phyloP scores from a whole-genome alignment of 495 filamentous ascomycete species.

The Penicillium crystallinum region DNA sequence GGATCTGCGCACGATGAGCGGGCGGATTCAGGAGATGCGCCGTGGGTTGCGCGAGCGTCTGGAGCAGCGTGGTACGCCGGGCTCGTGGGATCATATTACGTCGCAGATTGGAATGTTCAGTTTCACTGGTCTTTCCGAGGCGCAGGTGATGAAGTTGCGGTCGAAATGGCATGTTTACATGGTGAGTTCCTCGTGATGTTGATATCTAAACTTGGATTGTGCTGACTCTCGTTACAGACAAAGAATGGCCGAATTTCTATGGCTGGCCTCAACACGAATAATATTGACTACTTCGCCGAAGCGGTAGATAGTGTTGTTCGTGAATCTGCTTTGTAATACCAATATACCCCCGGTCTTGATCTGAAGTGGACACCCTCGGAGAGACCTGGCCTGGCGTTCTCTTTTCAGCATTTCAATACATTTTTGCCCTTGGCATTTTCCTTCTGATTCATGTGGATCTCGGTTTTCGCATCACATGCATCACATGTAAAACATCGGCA shows the following conservation, averaged over 20 bases:
- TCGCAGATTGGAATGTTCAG: conserved; percentile 99
- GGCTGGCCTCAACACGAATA: conserved; percentile 87
- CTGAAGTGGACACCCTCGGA: background rate
- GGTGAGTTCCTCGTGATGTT: conserved; percentile 35
- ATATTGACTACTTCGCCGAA: conserved; percentile 87
- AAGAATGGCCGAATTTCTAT: conserved; percentile 98
- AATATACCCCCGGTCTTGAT: conserved; percentile 2
- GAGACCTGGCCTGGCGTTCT: conserved; percentile 6
- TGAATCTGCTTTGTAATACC: conserved; percentile 40
- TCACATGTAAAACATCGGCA: background rate
- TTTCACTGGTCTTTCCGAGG: conserved; percentile 85
- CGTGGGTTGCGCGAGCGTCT: conserved; percentile 67
- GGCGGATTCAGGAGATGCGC: conserved; percentile 88
- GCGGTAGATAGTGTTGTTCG: conserved; percentile 82
- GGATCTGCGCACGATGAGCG: conserved; percentile 88
- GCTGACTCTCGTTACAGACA: conserved; percentile 43
- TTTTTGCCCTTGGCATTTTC: no score
- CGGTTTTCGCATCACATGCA: background rate
- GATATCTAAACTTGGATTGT: background rate
- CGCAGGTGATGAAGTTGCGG: conserved; percentile 76
- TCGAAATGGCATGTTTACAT: conserved; percentile 89
- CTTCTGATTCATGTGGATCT: background rate
- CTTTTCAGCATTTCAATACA: background rate
- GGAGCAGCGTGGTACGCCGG: conserved; percentile 74
- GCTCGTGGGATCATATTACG: conserved; percentile 93